Conservation (phyloP, 202 grass and related monocot species). For the Schoenoplectus triqueter region DNA sequence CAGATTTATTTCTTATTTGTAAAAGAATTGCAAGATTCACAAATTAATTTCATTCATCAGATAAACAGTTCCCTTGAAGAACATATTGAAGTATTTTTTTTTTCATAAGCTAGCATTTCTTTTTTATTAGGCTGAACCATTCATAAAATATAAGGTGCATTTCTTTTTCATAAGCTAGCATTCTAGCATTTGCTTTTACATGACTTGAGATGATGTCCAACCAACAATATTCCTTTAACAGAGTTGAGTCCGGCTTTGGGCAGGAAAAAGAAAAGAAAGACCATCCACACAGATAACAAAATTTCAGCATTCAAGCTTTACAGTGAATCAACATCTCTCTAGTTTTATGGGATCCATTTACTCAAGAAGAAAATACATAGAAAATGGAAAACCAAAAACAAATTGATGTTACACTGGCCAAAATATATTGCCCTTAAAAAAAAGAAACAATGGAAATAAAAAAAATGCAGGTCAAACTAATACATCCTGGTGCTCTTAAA, state of each 20-base stretch:
- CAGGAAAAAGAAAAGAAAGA: neutral
- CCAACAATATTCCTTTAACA: neutral
- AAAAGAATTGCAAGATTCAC: too few relatives aligned
- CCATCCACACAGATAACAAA: neutral
- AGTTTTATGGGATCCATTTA: slow-evolving; percentile 19
- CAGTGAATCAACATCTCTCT: slow-evolving; percentile 32
- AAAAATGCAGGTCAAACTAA: slow-evolving; percentile 36
- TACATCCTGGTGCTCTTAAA: slow-evolving; percentile 19
- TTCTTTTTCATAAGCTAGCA: too few relatives aligned
- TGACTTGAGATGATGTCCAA: neutral
- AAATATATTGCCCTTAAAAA: slow-evolving; percentile 26
- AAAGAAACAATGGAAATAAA: slow-evolving; percentile 39
- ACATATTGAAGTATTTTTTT: too few relatives aligned
- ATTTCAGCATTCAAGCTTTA: slow-evolving; percentile 29
- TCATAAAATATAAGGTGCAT: too few relatives aligned
- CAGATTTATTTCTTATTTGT: too few relatives aligned
- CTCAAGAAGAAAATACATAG: slow-evolving; percentile 27
- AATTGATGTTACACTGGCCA: slow-evolving; percentile 25
- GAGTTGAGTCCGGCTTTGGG: neutral
- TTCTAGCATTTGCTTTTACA: neutral
- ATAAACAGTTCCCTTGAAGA: too few relatives aligned
- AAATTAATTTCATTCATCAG: too few relatives aligned
- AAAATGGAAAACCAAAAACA: slow-evolving; percentile 22
- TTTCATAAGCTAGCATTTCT: too few relatives aligned
- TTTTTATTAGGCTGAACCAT: too few relatives aligned